Evolutionary conservation across 441 rosid species (phyloP), one percentile per base, ranked within the genome.

Genomic region (Adansonia gregorii): DNA sequence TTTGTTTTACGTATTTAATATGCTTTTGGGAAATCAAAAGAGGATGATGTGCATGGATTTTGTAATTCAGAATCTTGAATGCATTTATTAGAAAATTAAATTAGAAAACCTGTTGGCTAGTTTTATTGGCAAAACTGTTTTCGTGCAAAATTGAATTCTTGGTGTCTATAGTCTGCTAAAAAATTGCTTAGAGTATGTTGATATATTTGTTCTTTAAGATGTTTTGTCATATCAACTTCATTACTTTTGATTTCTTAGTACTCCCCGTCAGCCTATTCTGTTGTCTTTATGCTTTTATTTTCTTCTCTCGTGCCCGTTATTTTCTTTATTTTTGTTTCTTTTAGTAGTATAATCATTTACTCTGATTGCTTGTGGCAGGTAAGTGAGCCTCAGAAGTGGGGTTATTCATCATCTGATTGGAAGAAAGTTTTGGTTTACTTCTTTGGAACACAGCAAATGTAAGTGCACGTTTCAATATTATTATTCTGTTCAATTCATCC

Each of bases 401-500:
- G 98, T n/a, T 93, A 86, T 79, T 82, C 90, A 63, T 83, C 90
- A 63, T 80, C 93, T 41, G 99, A 94, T 83, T 89, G 88, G 98
- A 96, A 89, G 90, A 96, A 96, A 89, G 95, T 96, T 49, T 83
- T 94, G 69, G 99, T 96, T 76, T 89, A 86, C 86, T 96, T 96
- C 76, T 96, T 96, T 83, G 99, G 99, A 78, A 94, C 99, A 55
- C 97, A 93, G 82, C 98, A 96, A 88, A 94, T 96, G 99, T 96
- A 86, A 93, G 98, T 86, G 52, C 67, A 66, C 39, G 2, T 48
- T n/a, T 31, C 46, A 31, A 64, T 66, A 12, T 48, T 19, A 27
- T 6, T 6, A 58, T 8, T 17, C 9, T 77, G 52, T 6, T 81
- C 12, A 12, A 15, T n/a, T 12, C 48, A 45, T 10, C 17, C 49